phyloP scores from a whole-genome alignment of 1,284 basidiomycete species.

The Boletellus sp. region DNA sequence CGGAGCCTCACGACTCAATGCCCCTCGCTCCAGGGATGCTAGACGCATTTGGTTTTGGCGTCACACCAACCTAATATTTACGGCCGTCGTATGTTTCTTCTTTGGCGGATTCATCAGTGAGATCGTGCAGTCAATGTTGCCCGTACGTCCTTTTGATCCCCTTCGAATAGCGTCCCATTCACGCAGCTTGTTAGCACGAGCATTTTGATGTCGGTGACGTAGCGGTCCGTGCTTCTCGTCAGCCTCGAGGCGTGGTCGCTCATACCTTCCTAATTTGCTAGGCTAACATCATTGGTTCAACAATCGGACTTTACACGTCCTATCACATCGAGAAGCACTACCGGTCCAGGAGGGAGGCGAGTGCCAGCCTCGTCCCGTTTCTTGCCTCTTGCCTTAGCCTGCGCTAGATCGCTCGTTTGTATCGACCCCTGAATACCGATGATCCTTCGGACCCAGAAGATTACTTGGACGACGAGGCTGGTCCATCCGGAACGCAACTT shows the following conservation, averaged over 20 bases:
- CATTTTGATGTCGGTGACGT: conserved; percentile 78
- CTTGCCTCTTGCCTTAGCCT: neutral
- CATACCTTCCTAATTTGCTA: conserved; percentile 28
- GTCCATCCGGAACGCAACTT: conserved; percentile 47
- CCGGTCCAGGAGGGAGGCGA: conserved; percentile 70
- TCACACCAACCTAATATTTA: conserved; percentile 68
- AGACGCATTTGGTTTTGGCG: conserved; percentile 83
- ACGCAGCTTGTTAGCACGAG: conserved; percentile 54
- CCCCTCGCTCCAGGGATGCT: conserved; percentile 48
- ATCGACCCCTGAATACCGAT: conserved; percentile 61
- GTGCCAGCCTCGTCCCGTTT: conserved; percentile 7
- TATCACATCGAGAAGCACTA: conserved; percentile 73
- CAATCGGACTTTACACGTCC: conserved; percentile 64
- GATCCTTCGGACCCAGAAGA: conserved; percentile 54
- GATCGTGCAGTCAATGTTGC: conserved; percentile 77
- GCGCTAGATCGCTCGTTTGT: conserved; percentile 66
- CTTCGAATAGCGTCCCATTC: neutral
- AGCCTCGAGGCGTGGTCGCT: conserved; percentile 6
- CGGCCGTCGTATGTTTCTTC: conserved; percentile 67
- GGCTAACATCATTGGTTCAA: conserved; percentile 82
- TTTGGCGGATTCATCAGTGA: conserved; percentile 84
- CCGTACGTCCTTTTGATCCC: conserved; percentile 42
- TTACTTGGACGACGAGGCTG: conserved; percentile 42
- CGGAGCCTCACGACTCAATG: neutral
- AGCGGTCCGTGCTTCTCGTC: conserved; percentile 45